Percentiles rank a stretch among this genome's conserved stretches.
These are phyloP conservation scores for Colletotrichum eleusines DNA, from an alignment of 2,329 filamentous ascomycete species.

Conservation along the genomic window DNA sequence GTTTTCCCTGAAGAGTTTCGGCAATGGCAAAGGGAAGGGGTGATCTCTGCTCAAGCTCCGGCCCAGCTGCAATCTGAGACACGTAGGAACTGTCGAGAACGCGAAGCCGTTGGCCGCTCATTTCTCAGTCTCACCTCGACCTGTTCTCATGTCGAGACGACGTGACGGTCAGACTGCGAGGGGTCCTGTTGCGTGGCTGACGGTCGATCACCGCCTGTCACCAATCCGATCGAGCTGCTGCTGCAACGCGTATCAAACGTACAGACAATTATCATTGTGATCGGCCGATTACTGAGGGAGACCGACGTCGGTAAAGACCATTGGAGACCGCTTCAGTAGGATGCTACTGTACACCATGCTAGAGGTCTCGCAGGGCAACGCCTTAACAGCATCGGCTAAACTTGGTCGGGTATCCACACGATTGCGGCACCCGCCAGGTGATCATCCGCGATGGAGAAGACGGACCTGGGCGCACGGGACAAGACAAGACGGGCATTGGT, in stretches of 20 bases:
- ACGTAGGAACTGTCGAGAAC: not conserved
- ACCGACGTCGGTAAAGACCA: not conserved
- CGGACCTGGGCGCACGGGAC: conserved; percentile 39
- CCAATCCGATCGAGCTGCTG: conserved; percentile 32
- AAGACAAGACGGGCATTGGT: conserved; percentile 38
- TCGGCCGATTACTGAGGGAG: conserved; percentile 23
- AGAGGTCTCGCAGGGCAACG: conserved; percentile 31
- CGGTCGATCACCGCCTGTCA: conserved; percentile 28
- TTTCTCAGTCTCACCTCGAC: conserved; percentile 29
- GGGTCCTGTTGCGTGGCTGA: conserved; percentile 31
- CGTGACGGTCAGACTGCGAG: not conserved
- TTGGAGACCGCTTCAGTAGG: not conserved
- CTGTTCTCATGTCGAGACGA: conserved; percentile 6
- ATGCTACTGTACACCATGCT: conserved; percentile 17
- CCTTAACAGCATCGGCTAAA: conserved; percentile 31
- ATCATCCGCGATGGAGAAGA: conserved; percentile 42
- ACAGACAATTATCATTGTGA: conserved; percentile 12
- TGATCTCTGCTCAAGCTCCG: conserved; percentile 3
- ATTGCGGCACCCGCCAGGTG: conserved; percentile 40
- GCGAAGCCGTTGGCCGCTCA: conserved; percentile 22
- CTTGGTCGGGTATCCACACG: conserved; percentile 19
- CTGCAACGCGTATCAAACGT: conserved; percentile 16
- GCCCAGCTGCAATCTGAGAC: not conserved
- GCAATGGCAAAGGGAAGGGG: conserved; percentile 21
- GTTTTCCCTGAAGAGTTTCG: conserved; percentile 19